phyloP scores from a whole-genome alignment of 352 stramenopile species.

The Achlya hypogyna region DNA sequence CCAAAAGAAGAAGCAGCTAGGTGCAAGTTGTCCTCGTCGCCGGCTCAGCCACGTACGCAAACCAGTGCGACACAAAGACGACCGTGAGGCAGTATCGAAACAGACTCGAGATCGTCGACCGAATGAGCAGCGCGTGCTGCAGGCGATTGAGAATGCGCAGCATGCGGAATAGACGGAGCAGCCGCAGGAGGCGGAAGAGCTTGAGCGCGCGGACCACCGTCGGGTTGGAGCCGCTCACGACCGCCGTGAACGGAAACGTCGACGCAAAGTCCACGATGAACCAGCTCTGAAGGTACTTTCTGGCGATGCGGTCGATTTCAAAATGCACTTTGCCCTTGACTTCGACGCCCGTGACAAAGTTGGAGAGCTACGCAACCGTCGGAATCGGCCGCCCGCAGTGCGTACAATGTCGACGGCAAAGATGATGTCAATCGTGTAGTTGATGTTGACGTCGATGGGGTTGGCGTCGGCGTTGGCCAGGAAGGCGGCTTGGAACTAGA shows the following conservation, averaged over 20 bases:
- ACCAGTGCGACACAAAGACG: constrained; percentile 61
- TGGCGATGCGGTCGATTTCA: constrained; percentile 39
- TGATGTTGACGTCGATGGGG: constrained; percentile 30
- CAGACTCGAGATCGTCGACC: constrained; percentile 52
- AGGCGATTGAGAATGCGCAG: constrained; percentile 56
- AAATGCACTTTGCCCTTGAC: constrained; percentile 62
- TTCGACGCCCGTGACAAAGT: constrained; percentile 69
- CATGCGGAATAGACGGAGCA: constrained; percentile 56
- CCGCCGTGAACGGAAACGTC: constrained; percentile 50
- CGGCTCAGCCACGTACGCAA: constrained; percentile 42
- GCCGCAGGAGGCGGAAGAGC: constrained; percentile 43
- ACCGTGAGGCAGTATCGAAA: constrained; percentile 65
- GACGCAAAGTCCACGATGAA: constrained; percentile 78
- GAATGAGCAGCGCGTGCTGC: constrained; percentile 59
- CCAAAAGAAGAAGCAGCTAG: constrained; percentile 20
- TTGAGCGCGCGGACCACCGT: constrained; percentile 62
- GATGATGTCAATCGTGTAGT: constrained; percentile 48
- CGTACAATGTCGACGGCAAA: constrained; percentile 56
- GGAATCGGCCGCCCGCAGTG: neutral
- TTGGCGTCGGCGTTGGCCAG: constrained; percentile 21
- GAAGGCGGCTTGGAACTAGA: constrained; percentile 62
- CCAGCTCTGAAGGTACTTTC: constrained; percentile 68
- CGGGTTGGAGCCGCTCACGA: constrained; percentile 32
- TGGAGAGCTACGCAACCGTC: constrained; percentile 33
- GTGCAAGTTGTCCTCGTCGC: no score